Percentiles rank a stretch among this genome's conserved stretches.
Conservation (phyloP, 331 rosid genomes). For the Cucumis variabilis region DNA sequence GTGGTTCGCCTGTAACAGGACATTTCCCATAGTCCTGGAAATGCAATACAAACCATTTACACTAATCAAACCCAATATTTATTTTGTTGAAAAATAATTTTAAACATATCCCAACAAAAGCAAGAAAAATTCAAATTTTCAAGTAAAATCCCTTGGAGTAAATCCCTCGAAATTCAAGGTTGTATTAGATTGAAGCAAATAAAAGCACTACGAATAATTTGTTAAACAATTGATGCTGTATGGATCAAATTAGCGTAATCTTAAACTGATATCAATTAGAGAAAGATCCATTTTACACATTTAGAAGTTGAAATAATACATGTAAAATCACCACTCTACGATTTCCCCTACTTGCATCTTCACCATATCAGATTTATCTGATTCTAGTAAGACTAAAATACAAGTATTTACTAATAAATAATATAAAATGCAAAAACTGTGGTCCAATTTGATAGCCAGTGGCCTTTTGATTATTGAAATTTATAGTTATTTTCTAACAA, state of each 20-base stretch:
- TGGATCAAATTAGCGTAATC: not conserved
- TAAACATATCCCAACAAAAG: not conserved
- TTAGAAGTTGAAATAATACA: not conserved
- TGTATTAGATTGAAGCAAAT: not conserved
- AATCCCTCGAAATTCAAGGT: not conserved
- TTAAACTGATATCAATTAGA: not conserved
- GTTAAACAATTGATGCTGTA: not conserved
- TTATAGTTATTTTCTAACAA: not conserved
- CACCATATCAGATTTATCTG: not conserved
- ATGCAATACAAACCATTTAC: not conserved
- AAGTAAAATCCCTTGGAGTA: not conserved
- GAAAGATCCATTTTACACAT: not conserved
- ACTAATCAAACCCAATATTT: constrained; percentile 1
- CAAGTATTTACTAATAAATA: too few species aligned
- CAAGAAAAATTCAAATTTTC: not conserved
- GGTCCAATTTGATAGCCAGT: not conserved
- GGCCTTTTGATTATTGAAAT: not conserved
- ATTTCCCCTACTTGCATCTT: not conserved
- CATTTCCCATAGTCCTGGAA: constrained; percentile 94
- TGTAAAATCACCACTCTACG: not conserved
- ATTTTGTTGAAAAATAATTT: too few species aligned
- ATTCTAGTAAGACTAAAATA: not conserved
- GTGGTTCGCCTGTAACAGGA: constrained; percentile 90
- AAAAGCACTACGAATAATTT: not conserved
- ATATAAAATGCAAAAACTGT: not conserved